Evolutionary conservation across 345 rosid genomes (phyloP), one percentile per base, ranked within the genome.

Genomic region (Sonneratia alba): DNA sequence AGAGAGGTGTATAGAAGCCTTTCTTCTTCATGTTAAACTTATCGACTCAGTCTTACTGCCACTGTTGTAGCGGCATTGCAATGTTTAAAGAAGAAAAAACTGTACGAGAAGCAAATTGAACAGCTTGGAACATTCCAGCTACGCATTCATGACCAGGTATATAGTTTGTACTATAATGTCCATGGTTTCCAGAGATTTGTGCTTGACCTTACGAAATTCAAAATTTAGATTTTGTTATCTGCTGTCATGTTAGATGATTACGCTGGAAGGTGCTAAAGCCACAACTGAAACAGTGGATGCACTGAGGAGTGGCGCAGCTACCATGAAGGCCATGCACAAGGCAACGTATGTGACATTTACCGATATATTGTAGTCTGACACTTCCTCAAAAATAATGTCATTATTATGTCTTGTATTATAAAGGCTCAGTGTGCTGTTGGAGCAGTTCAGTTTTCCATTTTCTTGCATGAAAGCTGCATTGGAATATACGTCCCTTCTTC

Each of bases 221-320:
- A 56, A 49, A 12, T 37, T 68, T 6, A 51, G 21, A n/a, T 56
- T 37, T 14, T 70, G 27, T 55, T 21, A 6, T 73, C 24, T 73
- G 42, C 15, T 66, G 57, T 21, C 36, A 19, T 42, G 61, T 15
- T 67, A 84, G 87, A 84, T 84, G 81, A 79, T 84, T 43, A 75
- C 77, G 81, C 45, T 84, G 72, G 87, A 84, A 71, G 83, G 87
- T 3, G 87, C 87, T 43, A 84, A 76, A 73, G 87, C 83, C 38
- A 84, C 85, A 36, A 81, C 85, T 7, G 87, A 84, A 73, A 81
- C 85, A 56, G 87, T 84, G 4, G 85, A 81, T 78, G 87, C 85
- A 40, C 69, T 84, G 72, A 80, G 85, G 66, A 81, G 79, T 22
- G 87, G 85, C 68, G 87, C 87, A 6, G 43, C 85, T 61, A 77